Evolutionary conservation across 2,329 filamentous ascomycete species (phyloP).

Genomic region (Claviceps humidiphila): DNA sequence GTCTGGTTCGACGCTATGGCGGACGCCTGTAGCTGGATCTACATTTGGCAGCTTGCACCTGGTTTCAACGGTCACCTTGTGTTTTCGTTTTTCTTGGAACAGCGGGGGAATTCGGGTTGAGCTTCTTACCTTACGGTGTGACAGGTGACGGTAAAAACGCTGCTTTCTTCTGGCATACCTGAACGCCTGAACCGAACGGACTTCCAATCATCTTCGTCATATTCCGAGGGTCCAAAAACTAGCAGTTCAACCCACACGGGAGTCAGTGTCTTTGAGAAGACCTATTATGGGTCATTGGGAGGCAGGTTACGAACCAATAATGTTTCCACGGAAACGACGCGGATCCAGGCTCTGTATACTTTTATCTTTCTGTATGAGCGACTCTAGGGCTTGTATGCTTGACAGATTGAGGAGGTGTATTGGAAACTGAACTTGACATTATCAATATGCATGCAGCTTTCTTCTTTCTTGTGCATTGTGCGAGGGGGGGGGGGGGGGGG

Average conservation of each 20-base stretch:
- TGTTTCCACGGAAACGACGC: conserved; percentile 56
- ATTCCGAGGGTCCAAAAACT: conserved; percentile 50
- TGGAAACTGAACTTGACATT: conserved; percentile 39
- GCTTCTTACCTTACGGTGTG: conserved; percentile 47
- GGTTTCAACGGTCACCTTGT: background rate
- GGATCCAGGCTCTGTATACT: conserved; percentile 40
- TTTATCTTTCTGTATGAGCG: conserved; percentile 38
- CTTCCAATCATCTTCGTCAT: conserved; percentile 60
- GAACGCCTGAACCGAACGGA: conserved; percentile 40
- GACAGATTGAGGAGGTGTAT: conserved; percentile 54
- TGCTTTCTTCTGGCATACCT: conserved; percentile 5
- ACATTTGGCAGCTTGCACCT: conserved; percentile 61
- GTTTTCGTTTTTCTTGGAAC: background rate
- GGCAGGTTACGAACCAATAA: conserved; percentile 38
- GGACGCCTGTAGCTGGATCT: conserved; percentile 44
- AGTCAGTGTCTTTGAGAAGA: conserved; percentile 2
- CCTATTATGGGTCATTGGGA: background rate
- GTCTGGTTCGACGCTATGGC: conserved; percentile 43
- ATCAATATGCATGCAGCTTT: background rate
- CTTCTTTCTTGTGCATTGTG: background rate
- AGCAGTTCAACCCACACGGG: background rate
- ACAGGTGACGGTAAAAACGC: conserved; percentile 42
- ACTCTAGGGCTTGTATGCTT: conserved; percentile 48
- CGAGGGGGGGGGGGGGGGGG: background rate
- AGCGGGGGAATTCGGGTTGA: background rate